Evolutionary conservation across 2,329 filamentous ascomycete genomes (phyloP).

Genomic region (Capronia americana): DNA sequence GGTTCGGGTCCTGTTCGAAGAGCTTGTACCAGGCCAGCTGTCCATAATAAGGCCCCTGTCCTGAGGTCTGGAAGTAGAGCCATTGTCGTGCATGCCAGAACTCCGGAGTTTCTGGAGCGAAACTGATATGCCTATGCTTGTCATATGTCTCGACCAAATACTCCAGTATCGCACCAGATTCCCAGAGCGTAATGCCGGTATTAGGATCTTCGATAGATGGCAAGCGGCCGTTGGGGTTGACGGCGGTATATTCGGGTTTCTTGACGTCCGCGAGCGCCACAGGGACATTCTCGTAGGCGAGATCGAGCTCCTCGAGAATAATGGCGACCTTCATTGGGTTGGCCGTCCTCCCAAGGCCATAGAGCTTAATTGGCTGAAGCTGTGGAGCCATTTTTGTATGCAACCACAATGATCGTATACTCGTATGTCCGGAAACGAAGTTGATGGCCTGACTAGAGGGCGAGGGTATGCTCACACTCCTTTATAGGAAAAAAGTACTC

Average conservation of each 20-base stretch:
- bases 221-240: slow-evolving; percentile 43
- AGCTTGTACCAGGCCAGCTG: slow-evolving; percentile 53
- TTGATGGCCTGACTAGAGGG: not conserved
- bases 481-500: not conserved
- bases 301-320: slow-evolving; percentile 43
- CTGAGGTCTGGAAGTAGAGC: slow-evolving; percentile 54
- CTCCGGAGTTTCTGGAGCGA: slow-evolving; percentile 43
- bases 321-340: slow-evolving; percentile 43
- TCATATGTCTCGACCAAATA: slow-evolving; percentile 56
- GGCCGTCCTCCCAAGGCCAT: slow-evolving; percentile 17
- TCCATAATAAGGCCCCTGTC: slow-evolving; percentile 59
- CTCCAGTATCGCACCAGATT: slow-evolving; percentile 54
- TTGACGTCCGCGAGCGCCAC: slow-evolving; percentile 41
- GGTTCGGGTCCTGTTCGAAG: slow-evolving; percentile 53
- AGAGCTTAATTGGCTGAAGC: slow-evolving; percentile 36
- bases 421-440: not conserved
- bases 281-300: slow-evolving; percentile 43
- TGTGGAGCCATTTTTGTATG: slow-evolving; percentile 18
- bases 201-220: slow-evolving; percentile 48
- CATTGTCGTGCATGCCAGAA: slow-evolving; percentile 52
- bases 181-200: slow-evolving; percentile 50
- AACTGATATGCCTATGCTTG: slow-evolving; percentile 48
- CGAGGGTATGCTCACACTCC: not conserved
- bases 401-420: not conserved
- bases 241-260: slow-evolving; percentile 22